Percentiles rank a stretch among this genome's conserved stretches.
Evolutionary conservation across 1,139 yeast genomes (phyloP).

Genomic region (Yarrowia galli): DNA sequence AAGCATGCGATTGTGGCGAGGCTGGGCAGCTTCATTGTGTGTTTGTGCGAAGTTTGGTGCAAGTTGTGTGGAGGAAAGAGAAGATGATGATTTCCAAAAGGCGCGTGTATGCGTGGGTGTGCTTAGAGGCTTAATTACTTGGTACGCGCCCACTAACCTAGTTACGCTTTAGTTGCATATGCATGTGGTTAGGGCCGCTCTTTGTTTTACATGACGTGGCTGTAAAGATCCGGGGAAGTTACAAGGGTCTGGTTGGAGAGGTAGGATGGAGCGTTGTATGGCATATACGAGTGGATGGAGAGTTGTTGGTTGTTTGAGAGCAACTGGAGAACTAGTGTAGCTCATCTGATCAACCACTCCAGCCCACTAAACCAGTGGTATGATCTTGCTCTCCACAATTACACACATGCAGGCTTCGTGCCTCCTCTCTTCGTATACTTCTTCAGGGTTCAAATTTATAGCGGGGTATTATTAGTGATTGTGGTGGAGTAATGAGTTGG

Average conservation of each 20-base stretch:
- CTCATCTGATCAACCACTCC: too few species aligned
- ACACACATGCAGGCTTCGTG: neutral
- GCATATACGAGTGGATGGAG: neutral
- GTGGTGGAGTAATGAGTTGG: too few species aligned
- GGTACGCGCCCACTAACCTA: slow-evolving; percentile 4
- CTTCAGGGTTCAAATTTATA: neutral
- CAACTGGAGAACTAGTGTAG: too few species aligned
- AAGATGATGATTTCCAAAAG: neutral
- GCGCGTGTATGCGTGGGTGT: neutral
- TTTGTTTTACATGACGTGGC: slow-evolving; percentile 29
- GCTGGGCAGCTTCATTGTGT: slow-evolving; percentile 7
- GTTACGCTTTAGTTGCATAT: slow-evolving; percentile 17
- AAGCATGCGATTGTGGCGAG: slow-evolving; percentile 7
- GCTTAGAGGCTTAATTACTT: neutral
- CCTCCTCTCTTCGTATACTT: neutral
- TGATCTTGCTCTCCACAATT: neutral
- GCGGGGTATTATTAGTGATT: neutral
- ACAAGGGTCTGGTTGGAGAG: neutral
- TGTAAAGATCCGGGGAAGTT: neutral
- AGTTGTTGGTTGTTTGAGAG: neutral
- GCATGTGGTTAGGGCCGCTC: slow-evolving; percentile 12
- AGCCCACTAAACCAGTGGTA: neutral
- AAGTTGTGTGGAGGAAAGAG: neutral
- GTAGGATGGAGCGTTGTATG: neutral
- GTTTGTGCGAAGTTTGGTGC: neutral